phyloP scores from a whole-genome alignment of 208 protist species.

The Trypanosomatidae sp. region DNA sequence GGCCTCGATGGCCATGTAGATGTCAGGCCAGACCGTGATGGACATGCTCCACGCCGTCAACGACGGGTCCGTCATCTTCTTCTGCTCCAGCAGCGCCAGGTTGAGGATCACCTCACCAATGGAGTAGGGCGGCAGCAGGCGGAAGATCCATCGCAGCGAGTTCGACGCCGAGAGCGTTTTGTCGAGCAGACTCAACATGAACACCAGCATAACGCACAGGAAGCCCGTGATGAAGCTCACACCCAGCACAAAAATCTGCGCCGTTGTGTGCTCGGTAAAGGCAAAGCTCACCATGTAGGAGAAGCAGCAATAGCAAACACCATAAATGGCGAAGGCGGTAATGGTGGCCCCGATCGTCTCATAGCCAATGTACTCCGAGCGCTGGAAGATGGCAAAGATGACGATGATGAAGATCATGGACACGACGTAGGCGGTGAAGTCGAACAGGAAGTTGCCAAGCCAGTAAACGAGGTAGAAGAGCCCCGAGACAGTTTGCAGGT shows the following conservation, averaged over 20 bases:
- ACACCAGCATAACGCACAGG: conserved; percentile 50
- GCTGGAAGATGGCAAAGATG: conserved; percentile 47
- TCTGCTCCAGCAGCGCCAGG: conserved; percentile 36
- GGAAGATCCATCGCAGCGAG: conserved; percentile 42
- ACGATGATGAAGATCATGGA: conserved; percentile 37
- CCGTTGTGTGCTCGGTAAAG: conserved; percentile 56
- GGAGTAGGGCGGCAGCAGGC: conserved; percentile 53
- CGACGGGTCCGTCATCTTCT: conserved; percentile 6
- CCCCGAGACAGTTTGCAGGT: conserved; percentile 82
- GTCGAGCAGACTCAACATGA: conserved; percentile 40
- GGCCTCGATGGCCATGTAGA: conserved; percentile 59
- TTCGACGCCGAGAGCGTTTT: conserved; percentile 34
- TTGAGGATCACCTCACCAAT: conserved; percentile 67
- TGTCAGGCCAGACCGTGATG: conserved; percentile 26
- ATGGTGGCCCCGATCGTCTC: conserved; percentile 37
- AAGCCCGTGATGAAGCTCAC: conserved; percentile 69
- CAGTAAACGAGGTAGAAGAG: conserved; percentile 68
- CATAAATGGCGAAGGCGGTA: conserved; percentile 45
- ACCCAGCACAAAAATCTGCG: conserved; percentile 49
- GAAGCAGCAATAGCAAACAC: conserved; percentile 30
- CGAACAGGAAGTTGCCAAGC: conserved; percentile 67
- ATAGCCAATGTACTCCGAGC: conserved; percentile 45
- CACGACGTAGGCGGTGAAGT: conserved; percentile 45
- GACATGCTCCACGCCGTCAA: conserved; percentile 34
- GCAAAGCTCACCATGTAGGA: conserved; percentile 62